Base-by-base conservation (phyloP, 1,139 yeast genomes). In the Ashbya aceris region DNA sequence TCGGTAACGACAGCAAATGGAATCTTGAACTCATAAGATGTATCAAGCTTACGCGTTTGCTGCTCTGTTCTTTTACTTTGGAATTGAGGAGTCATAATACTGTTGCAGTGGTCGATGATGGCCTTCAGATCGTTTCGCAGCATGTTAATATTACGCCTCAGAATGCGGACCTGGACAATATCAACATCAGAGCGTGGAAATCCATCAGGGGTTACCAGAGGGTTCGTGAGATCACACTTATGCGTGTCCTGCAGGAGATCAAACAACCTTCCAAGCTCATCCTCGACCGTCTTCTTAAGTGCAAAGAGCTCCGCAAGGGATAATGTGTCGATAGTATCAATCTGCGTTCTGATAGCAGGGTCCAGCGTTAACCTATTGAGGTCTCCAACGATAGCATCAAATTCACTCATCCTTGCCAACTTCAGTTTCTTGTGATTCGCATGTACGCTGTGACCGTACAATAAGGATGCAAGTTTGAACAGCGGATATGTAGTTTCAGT, bases 131-230 rank as follows among this genome's bases (percentile, higher is more conserved):
- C 96, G 55, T 86, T 87, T 45, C 79, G 67, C 41, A 82, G 66
- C 43, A 83, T 67, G 38, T 83, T 78, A 33, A 87, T 76, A 53
- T 73, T 74, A 7, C 78, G 74, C 47, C 96, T 61, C 0, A 76
- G 56, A n/a, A 74, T 64, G 41, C 93, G 66, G 2, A 79, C 67
- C 31, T 83, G 72, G 31, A 73, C 77, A 5, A 89, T 83, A 54
- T 91, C 95, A 28, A 89, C 73, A 57, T 91, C 97, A 11, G 70
- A 65, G 31, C 96, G 68, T 0, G 98, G 98, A 52, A 75, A 91
- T 30, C 96, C 96, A 54, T 89, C 95, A 0, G 55, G 47, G 0
- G 83, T 74, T 2, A 83, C 61, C 49, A 89, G 64, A 0, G 78
- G 69, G 0, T 93, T 79, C 13, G 71, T 61, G 87, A 86, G 77